Evolutionary conservation across 31 red algal genomes (phyloP).

Genomic region (Porphyra umbilicalis): DNA sequence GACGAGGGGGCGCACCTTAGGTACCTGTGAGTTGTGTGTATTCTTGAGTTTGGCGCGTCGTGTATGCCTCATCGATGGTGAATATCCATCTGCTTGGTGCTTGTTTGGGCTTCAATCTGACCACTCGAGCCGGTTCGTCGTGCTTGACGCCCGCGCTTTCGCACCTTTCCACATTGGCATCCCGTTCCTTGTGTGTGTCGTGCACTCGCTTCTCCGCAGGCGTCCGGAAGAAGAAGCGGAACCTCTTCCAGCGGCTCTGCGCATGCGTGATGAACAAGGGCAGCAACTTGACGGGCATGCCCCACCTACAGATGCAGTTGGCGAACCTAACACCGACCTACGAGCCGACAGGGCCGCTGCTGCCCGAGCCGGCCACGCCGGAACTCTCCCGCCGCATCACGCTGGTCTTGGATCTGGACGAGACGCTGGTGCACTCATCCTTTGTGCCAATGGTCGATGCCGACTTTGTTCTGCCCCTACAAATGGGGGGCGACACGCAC

Average conservation of each 20-base stretch:
- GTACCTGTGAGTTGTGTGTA: too few relatives aligned
- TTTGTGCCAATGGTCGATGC: constrained; percentile 40
- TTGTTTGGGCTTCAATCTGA: too few relatives aligned
- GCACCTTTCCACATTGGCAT: too few relatives aligned
- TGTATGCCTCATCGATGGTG: too few relatives aligned
- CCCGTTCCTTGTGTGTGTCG: too few relatives aligned
- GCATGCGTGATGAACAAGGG: background rate
- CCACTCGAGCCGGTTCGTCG: too few relatives aligned
- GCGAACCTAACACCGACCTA: constrained; percentile 39
- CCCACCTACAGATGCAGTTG: constrained; percentile 12
- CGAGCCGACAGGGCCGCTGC: constrained; percentile 30
- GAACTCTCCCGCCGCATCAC: constrained; percentile 32
- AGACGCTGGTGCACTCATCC: constrained; percentile 87
- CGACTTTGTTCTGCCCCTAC: constrained; percentile 69
- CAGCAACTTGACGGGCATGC: background rate
- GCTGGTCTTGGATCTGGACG: constrained; percentile 89
- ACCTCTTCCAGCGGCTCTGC: background rate
- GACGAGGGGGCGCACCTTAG: too few relatives aligned
- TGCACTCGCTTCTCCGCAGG: background rate
- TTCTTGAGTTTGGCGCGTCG: too few relatives aligned
- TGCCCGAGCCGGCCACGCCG: constrained; percentile 1
- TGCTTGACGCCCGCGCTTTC: too few relatives aligned
- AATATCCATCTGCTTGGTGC: too few relatives aligned
- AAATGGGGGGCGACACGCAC: constrained; percentile 60
- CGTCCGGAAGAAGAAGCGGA: background rate